Conservation (phyloP, 768 basidiomycete species). For the Rickenella mellea region DNA sequence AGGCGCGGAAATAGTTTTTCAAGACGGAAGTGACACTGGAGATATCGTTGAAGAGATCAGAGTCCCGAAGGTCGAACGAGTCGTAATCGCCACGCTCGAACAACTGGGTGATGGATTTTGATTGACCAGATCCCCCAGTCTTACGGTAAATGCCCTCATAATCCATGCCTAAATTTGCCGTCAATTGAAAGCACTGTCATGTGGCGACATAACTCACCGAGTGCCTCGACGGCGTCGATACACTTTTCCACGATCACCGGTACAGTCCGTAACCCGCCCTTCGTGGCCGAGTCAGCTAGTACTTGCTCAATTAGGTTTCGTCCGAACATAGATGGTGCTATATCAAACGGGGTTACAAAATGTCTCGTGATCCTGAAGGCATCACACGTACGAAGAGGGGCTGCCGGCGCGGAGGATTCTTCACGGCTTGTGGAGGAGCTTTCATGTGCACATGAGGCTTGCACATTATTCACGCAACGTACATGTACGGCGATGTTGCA, state of each 20-base stretch:
- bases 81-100: constrained; percentile 90
- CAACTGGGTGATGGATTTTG: constrained; percentile 86
- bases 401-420: constrained; percentile 14
- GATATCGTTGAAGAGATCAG: constrained; percentile 92
- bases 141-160: constrained; percentile 99
- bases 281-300: constrained; percentile 40
- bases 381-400: constrained; percentile 21
- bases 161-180: constrained; percentile 56
- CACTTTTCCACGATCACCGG: constrained; percentile 94
- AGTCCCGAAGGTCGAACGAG: constrained; percentile 81
- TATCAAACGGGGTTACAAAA: constrained; percentile 7
- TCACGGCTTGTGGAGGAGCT: constrained; percentile 20
- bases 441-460: constrained; percentile 56
- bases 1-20: constrained; percentile 91
- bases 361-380: constrained; percentile 2
- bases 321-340: constrained; percentile 89
- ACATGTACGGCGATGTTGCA: constrained; percentile 85
- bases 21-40: constrained; percentile 94
- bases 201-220: constrained; percentile 44
- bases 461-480: constrained; percentile 68
- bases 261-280: constrained; percentile 48
- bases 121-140: constrained; percentile 86
- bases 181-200: neutral
- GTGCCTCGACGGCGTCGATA: constrained; percentile 83
- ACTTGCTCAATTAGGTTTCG: constrained; percentile 83